These are phyloP conservation scores for Akanthomyces uredinophilus DNA, from an alignment of 2,329 filamentous ascomycete genomes.

Conservation along the genomic window DNA sequence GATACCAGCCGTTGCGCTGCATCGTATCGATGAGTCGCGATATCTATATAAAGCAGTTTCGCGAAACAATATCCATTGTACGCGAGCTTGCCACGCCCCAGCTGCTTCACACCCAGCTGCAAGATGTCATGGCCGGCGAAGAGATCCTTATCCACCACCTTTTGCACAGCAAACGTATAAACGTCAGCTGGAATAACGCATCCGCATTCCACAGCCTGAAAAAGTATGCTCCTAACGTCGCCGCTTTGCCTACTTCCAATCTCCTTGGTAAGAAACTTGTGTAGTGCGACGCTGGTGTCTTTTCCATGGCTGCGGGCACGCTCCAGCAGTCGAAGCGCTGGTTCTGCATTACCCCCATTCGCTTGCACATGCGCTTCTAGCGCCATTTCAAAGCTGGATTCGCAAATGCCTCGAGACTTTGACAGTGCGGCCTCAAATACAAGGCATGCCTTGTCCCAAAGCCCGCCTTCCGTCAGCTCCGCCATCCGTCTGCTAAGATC, in stretches of 20 bases:
- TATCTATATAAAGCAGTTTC: slow-evolving; percentile 32
- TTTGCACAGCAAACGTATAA: slow-evolving; percentile 32
- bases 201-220: slow-evolving; percentile 18
- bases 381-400: background rate
- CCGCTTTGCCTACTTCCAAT: background rate
- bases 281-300: background rate
- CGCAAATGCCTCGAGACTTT: background rate
- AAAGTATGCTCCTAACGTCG: background rate
- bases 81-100: slow-evolving; percentile 31
- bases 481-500: background rate
- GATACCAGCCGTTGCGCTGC: slow-evolving; percentile 27
- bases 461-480: background rate
- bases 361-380: background rate
- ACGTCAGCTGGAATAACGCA: slow-evolving; percentile 30
- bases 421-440: slow-evolving; percentile 3
- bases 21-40: slow-evolving; percentile 27
- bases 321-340: background rate
- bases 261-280: background rate
- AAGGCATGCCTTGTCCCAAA: slow-evolving; percentile 1
- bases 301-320: background rate
- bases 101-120: slow-evolving; percentile 31
- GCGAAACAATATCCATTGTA: slow-evolving; percentile 36
- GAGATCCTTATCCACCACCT: slow-evolving; percentile 25
- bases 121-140: slow-evolving; percentile 29
- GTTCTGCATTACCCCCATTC: background rate